A percentile compares a stretch with the other conserved stretches of the same genome.
Evolutionary conservation across 441 rosid species (phyloP).

Genomic region (Adansonia madagascariensis): DNA sequence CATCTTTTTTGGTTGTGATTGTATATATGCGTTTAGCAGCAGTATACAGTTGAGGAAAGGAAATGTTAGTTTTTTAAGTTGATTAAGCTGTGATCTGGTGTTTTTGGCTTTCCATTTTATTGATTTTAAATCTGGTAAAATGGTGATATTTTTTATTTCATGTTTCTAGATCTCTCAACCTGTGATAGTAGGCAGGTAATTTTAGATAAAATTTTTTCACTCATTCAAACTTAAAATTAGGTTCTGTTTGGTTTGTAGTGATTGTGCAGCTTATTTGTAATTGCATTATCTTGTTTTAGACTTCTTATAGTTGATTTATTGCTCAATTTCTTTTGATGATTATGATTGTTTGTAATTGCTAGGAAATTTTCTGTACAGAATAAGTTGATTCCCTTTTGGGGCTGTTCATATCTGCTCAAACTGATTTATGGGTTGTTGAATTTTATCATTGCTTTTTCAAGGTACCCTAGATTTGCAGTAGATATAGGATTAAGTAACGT

Average conservation of each 20-base stretch:
- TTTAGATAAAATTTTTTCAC: not conserved
- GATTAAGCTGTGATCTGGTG: conserved; percentile 22
- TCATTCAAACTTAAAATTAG: not conserved
- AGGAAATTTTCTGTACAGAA: not conserved
- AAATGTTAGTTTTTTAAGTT: conserved; percentile 21
- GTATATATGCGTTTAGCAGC: not conserved
- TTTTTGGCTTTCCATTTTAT: not conserved
- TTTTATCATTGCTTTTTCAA: not conserved
- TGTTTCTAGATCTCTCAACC: conserved; percentile 16
- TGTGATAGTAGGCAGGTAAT: not conserved
- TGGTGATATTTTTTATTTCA: not conserved
- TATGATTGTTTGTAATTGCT: conserved; percentile 2
- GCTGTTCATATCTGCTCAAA: conserved; percentile 16
- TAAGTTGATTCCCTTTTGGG: not conserved
- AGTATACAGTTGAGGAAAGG: conserved; percentile 4
- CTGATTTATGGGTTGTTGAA: conserved; percentile 11
- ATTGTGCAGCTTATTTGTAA: conserved; percentile 6
- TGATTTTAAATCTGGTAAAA: not conserved
- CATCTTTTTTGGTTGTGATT: not conserved
- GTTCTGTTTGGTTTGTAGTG: conserved; percentile 1
- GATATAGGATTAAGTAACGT: conserved; percentile 11
- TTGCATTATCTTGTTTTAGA: conserved; percentile 7
- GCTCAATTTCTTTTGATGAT: conserved; percentile 1
- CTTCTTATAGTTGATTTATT: conserved; percentile 8
- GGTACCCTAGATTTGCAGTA: not conserved